phyloP scores from a whole-genome alignment of 768 basidiomycete species.

The Tricholoma matsutake region DNA sequence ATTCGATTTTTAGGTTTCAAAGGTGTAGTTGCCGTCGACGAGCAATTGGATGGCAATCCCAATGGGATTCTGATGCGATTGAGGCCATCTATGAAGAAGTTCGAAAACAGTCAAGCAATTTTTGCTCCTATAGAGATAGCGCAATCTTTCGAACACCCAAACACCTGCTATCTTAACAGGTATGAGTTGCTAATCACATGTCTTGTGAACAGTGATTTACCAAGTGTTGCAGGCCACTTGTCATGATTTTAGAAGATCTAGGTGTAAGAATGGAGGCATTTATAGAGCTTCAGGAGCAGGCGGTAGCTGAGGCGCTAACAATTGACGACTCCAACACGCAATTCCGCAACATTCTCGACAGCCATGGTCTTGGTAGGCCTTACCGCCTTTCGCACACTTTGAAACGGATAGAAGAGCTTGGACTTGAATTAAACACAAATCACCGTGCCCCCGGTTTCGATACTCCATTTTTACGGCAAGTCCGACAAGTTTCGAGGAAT shows the following conservation, averaged over 20 bases:
- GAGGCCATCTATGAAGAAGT: conserved; percentile 75
- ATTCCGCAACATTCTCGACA: conserved; percentile 47
- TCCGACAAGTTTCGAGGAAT: conserved; percentile 60
- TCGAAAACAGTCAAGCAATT: conserved; percentile 45
- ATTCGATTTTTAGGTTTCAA: conserved; percentile 85
- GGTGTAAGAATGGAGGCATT: conserved; percentile 60
- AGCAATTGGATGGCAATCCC: conserved; percentile 39
- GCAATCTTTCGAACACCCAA: conserved; percentile 56
- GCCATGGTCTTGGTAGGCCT: conserved; percentile 40
- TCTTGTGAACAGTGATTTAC: background rate
- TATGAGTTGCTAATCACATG: conserved; percentile 23
- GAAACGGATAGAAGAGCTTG: conserved; percentile 42
- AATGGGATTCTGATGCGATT: conserved; percentile 65
- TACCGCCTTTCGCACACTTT: conserved; percentile 55
- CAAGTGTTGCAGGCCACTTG: conserved; percentile 48
- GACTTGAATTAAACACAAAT: conserved; percentile 44
- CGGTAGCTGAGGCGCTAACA: conserved; percentile 53
- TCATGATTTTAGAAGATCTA: conserved; percentile 78
- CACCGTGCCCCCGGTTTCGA: conserved; percentile 37
- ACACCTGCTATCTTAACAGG: conserved; percentile 70
- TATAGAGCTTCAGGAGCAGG: conserved; percentile 54
- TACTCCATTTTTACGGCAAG: conserved; percentile 52
- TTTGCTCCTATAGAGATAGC: conserved; percentile 74
- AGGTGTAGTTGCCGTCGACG: conserved; percentile 73
- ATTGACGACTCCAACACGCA: conserved; percentile 54